Conservation (phyloP, 2,329 filamentous ascomycete species). For the Trichoderma semiorbis region DNA sequence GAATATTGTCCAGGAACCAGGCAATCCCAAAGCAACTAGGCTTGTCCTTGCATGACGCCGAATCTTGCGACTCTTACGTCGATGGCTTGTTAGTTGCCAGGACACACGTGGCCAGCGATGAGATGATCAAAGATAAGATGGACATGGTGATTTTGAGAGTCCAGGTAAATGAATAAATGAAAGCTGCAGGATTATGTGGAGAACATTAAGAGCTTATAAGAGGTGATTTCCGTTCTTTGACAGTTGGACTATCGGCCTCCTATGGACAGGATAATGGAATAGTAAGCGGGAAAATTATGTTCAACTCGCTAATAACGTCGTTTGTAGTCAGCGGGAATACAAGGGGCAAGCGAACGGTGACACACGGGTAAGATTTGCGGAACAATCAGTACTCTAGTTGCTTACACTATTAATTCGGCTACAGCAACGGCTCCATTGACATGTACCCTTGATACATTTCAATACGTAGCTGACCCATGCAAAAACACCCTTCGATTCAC, state of each 20-base stretch:
- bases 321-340: neutral
- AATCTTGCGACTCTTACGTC: neutral
- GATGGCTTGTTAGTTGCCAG: neutral
- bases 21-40: neutral
- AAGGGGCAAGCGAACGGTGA: neutral
- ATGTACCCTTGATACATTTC: neutral
- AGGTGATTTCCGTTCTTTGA: neutral
- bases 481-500: neutral
- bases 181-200: neutral
- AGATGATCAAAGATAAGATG: neutral
- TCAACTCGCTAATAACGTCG: neutral
- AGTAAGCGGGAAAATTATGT: neutral
- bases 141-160: neutral
- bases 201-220: neutral
- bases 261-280: neutral
- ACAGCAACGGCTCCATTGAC: neutral
- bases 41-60: neutral
- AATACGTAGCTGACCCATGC: neutral
- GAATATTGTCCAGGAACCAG: neutral
- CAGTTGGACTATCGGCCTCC: neutral
- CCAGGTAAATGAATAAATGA: neutral
- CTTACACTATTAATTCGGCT: neutral
- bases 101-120: neutral
- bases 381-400: neutral
- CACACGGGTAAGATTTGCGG: neutral